These are phyloP conservation scores for Teunomyces cretensis DNA, from an alignment of 805 yeast species.

Conservation along the genomic window DNA sequence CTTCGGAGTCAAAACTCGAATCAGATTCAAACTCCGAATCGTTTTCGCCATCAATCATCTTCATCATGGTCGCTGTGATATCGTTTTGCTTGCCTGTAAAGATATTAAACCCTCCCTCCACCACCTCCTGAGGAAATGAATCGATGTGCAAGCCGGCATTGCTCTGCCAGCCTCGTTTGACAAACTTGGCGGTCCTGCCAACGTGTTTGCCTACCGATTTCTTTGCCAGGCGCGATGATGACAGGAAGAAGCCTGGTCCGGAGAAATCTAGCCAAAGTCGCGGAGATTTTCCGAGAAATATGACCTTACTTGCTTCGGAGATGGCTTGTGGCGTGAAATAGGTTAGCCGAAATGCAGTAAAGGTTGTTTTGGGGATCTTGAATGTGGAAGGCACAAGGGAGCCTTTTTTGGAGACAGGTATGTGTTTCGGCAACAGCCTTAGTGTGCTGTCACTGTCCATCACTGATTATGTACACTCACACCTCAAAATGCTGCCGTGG, in stretches of 20 bases:
- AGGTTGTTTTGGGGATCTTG: conserved; percentile 51
- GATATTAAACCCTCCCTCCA: conserved; percentile 9
- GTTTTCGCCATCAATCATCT: conserved; percentile 5
- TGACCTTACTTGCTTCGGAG: conserved; percentile 45
- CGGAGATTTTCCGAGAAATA: conserved; percentile 61
- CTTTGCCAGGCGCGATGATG: conserved; percentile 11
- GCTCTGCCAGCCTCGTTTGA: conserved; percentile 6
- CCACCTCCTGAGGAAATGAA: conserved; percentile 2
- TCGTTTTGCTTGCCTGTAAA: conserved; percentile 4
- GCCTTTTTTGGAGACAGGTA: background rate
- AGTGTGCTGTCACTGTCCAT: background rate
- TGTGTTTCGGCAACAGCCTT: background rate
- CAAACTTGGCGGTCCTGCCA: conserved; percentile 1
- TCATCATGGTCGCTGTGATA: background rate
- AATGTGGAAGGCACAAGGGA: conserved; percentile 3
- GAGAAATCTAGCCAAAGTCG: conserved; percentile 50
- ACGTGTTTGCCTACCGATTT: conserved; percentile 9
- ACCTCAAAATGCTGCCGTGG: too few species aligned
- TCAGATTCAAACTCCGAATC: background rate
- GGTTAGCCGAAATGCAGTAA: conserved; percentile 58
- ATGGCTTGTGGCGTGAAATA: conserved; percentile 53
- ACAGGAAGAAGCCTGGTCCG: conserved; percentile 20
- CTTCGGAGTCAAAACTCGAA: background rate
- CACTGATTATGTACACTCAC: background rate
- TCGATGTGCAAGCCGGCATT: conserved; percentile 1